phyloP scores from a whole-genome alignment of 176 grass and related monocot species.

The Carex pumila region DNA sequence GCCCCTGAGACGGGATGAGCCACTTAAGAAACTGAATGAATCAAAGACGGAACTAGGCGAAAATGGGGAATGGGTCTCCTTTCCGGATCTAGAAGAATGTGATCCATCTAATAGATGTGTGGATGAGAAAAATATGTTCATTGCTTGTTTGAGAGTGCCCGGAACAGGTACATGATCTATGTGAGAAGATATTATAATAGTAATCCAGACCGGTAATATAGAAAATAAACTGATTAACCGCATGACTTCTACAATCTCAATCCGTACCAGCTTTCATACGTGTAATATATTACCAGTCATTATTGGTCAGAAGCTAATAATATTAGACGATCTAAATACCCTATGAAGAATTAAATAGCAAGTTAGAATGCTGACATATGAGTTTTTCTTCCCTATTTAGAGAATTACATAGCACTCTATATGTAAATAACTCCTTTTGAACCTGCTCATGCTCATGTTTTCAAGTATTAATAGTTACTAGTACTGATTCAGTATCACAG shows the following conservation, averaged over 20 bases:
- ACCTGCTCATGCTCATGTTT: neutral
- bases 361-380: neutral
- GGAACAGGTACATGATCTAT: slow-evolving; percentile 55
- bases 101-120: slow-evolving; percentile 70
- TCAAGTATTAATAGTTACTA: neutral
- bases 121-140: slow-evolving; percentile 54
- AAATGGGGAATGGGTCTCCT: slow-evolving; percentile 7
- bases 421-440: neutral
- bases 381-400: neutral
- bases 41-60: neutral
- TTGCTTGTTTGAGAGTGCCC: slow-evolving; percentile 79
- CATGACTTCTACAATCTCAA: neutral
- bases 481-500: neutral
- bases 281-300: neutral
- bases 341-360: neutral
- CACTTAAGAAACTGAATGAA: neutral
- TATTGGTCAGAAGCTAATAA: neutral
- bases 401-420: neutral
- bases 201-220: neutral
- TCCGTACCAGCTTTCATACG: neutral
- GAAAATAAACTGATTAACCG: neutral
- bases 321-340: neutral
- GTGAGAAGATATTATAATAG: neutral
- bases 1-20: slow-evolving; percentile 11
- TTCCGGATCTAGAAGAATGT: slow-evolving; percentile 45